Base-by-base conservation (phyloP, 352 stramenopile species). In the Pythium aphanidermatum region DNA sequence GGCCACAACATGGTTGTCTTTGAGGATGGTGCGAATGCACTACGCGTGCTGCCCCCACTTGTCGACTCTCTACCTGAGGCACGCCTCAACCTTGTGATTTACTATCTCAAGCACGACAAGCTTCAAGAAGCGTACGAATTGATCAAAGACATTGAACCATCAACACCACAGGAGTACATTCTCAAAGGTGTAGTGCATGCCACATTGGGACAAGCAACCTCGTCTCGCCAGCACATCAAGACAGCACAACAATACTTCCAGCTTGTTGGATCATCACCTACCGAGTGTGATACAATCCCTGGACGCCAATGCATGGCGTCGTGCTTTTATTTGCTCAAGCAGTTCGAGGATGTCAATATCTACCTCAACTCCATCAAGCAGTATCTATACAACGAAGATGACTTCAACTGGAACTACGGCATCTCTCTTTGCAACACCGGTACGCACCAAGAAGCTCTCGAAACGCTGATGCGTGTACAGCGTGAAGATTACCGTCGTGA, bases 331-430 rank as follows among this genome's bases (percentile, higher is more conserved):
- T 63, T 98, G 45, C 77, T 97, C 62, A 94, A 96, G 57, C 83
- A 98, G 55, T 98, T 98, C 49, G 92, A 98, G 43, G 92, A 98
- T 52, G 92, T 97, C 58, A 98, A 98, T 66, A 97, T 98, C 38
- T 98, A 98, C 68, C 74, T 98, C 33, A 97, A 97, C 60, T 96
- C 81, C 26, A 94, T 98, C 70, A 98, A 98, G 67, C 77, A 94
- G 44, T 92, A 94, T 65, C 75, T 97, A 44, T 97, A 97, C 82
- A 96, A 96, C 57, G 92, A 98, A 67, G 93, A 98, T 68, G 86
- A 96, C 43, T 98, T 98, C 71, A 98, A 98, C 65, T 98, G 92
- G 90, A 98, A 98, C 71, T 96, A 96, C 60, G 95, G 93, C 14
- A 71, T 98, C 40, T 69, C 89, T 19, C 73, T 98, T 1, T 96